Percentiles rank a stretch among this genome's conserved stretches.
phyloP scores from a whole-genome alignment of 2,329 filamentous ascomycete species.

The Colletotrichum eremochloae region DNA sequence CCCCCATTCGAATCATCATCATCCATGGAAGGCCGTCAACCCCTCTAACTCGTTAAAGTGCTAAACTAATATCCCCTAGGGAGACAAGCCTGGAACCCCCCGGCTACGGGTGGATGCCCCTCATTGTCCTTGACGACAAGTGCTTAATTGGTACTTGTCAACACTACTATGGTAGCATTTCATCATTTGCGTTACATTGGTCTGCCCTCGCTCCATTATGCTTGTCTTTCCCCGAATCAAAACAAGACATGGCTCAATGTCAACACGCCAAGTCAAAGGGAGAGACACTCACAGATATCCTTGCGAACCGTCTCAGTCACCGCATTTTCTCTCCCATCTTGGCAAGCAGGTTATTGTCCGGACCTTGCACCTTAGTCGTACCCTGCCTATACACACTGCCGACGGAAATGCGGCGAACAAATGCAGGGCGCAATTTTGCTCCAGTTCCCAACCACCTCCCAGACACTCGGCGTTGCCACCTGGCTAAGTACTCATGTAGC shows the following conservation, averaged over 20 bases:
- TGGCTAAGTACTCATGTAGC: not conserved
- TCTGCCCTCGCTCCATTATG: not conserved
- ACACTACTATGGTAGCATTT: not conserved
- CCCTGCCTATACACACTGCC: not conserved
- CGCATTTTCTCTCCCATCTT: slow-evolving; percentile 19
- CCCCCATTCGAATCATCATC: slow-evolving; percentile 9
- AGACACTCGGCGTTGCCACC: slow-evolving; percentile 3
- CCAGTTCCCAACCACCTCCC: slow-evolving; percentile 24
- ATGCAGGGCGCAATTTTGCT: slow-evolving; percentile 22
- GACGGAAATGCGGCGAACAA: slow-evolving; percentile 6
- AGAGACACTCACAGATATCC: not conserved
- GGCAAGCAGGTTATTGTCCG: not conserved
- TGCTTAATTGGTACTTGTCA: slow-evolving; percentile 15
- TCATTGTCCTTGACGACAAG: slow-evolving; percentile 22
- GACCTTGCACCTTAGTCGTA: not conserved
- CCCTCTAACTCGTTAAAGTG: slow-evolving; percentile 12
- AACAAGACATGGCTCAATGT: slow-evolving; percentile 25
- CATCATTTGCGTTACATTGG: slow-evolving; percentile 30
- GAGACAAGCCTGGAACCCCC: slow-evolving; percentile 21
- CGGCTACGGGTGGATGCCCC: slow-evolving; percentile 26
- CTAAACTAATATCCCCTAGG: slow-evolving; percentile 12
- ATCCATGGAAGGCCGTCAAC: slow-evolving; percentile 16
- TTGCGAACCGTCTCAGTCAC: slow-evolving; percentile 16
- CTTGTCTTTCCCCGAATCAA: slow-evolving; percentile 22
- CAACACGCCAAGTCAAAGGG: slow-evolving; percentile 13